These are phyloP conservation scores for Aspergillus brunneoviolaceus DNA, from an alignment of 2,329 filamentous ascomycete species.

Conservation along the genomic window DNA sequence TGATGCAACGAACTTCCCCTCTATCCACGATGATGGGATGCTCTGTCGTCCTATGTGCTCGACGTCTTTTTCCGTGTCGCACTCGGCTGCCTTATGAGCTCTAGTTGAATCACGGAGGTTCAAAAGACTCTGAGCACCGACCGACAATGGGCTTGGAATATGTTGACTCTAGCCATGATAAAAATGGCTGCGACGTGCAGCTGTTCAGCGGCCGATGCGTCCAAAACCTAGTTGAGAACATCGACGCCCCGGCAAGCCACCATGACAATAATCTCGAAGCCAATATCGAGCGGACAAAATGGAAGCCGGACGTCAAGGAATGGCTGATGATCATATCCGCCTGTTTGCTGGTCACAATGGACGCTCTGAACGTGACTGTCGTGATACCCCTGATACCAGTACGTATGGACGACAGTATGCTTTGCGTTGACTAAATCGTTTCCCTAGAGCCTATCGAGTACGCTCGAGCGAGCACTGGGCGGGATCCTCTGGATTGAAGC, in stretches of 20 bases:
- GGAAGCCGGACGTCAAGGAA: constrained; percentile 43
- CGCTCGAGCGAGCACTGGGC: constrained; percentile 34
- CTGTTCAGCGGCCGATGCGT: constrained; percentile 8
- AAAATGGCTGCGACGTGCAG: constrained; percentile 12
- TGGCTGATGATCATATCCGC: constrained; percentile 45
- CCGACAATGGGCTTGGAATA: constrained; percentile 19
- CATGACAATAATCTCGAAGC: constrained; percentile 13
- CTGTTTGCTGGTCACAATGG: constrained; percentile 49
- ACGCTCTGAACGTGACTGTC: constrained; percentile 51
- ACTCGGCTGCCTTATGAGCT: not conserved
- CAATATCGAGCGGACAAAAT: constrained; percentile 22
- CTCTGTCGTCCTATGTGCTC: not conserved
- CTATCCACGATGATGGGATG: not conserved
- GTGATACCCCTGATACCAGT: constrained; percentile 49
- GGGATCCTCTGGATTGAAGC: constrained; percentile 53
- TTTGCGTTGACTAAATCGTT: not conserved
- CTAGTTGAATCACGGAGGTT: not conserved
- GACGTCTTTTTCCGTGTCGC: constrained; percentile 1
- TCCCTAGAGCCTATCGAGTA: constrained; percentile 33
- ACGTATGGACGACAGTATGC: constrained; percentile 16
- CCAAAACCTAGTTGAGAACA: constrained; percentile 11
- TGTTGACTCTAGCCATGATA: constrained; percentile 17
- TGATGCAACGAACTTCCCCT: not conserved
- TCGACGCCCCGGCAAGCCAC: not conserved
- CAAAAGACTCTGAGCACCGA: not conserved